These are phyloP conservation scores for Betula pendula DNA, from an alignment of 306 rosid genomes.

Conservation along the genomic window DNA sequence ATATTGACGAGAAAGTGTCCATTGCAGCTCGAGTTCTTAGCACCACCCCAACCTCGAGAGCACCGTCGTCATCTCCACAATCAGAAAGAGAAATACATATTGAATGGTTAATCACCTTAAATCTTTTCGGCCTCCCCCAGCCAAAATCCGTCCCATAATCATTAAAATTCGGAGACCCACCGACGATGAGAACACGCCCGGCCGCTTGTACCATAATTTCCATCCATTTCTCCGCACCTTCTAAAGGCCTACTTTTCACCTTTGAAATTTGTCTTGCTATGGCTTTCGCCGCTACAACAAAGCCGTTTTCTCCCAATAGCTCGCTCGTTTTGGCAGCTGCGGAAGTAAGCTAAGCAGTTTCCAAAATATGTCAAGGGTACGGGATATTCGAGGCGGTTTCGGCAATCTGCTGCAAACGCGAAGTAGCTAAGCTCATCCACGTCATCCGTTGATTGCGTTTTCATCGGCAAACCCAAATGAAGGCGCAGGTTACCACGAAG, in stretches of 20 bases:
- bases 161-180: constrained; percentile 43
- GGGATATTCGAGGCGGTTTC: constrained; percentile 23
- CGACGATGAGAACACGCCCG: neutral
- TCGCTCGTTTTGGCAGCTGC: neutral
- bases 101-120: constrained; percentile 20
- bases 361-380: constrained; percentile 46
- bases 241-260: constrained; percentile 24
- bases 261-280: constrained; percentile 30
- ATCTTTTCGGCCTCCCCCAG: constrained; percentile 50
- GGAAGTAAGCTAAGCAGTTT: constrained; percentile 36
- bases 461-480: constrained; percentile 37
- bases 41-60: constrained; percentile 41
- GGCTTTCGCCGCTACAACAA: constrained; percentile 25
- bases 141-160: constrained; percentile 56
- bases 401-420: constrained; percentile 38
- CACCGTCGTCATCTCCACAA: constrained; percentile 20
- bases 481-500: constrained; percentile 33
- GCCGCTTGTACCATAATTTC: neutral
- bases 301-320: constrained; percentile 36
- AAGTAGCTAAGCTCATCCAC: neutral
- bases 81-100: constrained; percentile 37
- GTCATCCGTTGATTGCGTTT: constrained; percentile 8
- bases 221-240: constrained; percentile 35
- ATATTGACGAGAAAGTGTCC: constrained; percentile 28
- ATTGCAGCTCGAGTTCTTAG: constrained; percentile 17